phyloP scores from a whole-genome alignment of 495 filamentous ascomycete genomes.

The Xylaria cubensis region DNA sequence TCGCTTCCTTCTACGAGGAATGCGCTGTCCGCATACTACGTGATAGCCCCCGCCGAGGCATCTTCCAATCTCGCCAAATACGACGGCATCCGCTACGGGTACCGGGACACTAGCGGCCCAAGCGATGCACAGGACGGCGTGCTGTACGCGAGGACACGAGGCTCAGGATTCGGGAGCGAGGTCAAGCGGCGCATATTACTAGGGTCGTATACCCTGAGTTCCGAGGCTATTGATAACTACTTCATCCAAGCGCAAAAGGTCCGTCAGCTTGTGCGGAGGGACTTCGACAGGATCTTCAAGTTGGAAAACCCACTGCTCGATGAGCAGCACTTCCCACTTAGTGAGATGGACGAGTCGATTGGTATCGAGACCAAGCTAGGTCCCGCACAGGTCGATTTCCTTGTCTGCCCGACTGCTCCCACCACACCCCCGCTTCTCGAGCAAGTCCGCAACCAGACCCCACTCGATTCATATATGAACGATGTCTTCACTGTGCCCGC shows the following conservation, averaged over 20 bases:
- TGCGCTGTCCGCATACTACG: conserved; percentile 91
- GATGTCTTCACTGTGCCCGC: conserved; percentile 97
- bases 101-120: conserved; percentile 46
- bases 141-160: conserved; percentile 78
- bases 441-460: conserved; percentile 50
- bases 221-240: conserved; percentile 92
- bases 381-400: conserved; percentile 73
- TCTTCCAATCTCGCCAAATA: conserved; percentile 98
- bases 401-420: conserved; percentile 88
- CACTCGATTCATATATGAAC: conserved; percentile 72
- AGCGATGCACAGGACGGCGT: conserved; percentile 52
- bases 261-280: conserved; percentile 79
- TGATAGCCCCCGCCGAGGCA: conserved; percentile 93
- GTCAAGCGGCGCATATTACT: conserved; percentile 86
- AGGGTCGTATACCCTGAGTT: conserved; percentile 89
- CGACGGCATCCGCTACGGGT: conserved; percentile 91
- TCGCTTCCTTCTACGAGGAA: conserved; percentile 85
- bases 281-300: conserved; percentile 82
- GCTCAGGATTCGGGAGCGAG: conserved; percentile 78
- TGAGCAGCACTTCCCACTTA: conserved; percentile 53
- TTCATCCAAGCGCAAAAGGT: conserved; percentile 93
- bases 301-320: conserved; percentile 68
- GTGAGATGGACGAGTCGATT: conserved; percentile 50
- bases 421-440: conserved; percentile 72
- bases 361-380: conserved; percentile 52